A percentile compares a stretch with the other conserved stretches of the same genome.
Evolutionary conservation across 148 eudicot species (phyloP).

Genomic region (Agrostemma githago): DNA sequence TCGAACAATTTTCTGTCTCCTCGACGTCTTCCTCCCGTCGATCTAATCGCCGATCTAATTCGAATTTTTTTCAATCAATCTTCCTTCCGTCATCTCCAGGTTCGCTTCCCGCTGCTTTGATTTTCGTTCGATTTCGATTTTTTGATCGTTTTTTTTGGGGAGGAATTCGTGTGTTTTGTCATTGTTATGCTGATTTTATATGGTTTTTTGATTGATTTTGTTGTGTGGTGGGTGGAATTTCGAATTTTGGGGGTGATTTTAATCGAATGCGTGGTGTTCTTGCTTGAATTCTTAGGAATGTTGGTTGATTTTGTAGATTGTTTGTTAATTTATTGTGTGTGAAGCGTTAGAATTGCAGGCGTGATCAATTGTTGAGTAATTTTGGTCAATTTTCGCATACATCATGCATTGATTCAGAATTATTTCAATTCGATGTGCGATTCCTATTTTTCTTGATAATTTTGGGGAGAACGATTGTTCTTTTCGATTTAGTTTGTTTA

Average conservation of each 20-base stretch:
- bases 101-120: slow-evolving; percentile 14
- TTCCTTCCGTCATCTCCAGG: slow-evolving; percentile 18
- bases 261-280: not conserved
- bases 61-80: not conserved
- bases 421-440: not conserved
- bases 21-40: not conserved
- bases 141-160: not conserved
- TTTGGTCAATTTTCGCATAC: not conserved
- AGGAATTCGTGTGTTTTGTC: not conserved
- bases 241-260: not conserved
- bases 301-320: not conserved
- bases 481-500: not conserved
- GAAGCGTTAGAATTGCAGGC: not conserved
- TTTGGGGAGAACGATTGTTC: not conserved
- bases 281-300: not conserved
- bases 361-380: not conserved
- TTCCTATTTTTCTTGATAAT: not conserved
- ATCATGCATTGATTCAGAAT: not conserved
- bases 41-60: slow-evolving; percentile 12
- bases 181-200: not conserved
- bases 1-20: slow-evolving; percentile 10
- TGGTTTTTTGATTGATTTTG: not conserved
- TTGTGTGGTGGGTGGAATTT: not conserved
- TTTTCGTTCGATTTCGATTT: not conserved
- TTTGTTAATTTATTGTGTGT: not conserved